Evolutionary conservation across 352 stramenopile species (phyloP).

Genomic region (Phytophthora lateralis): DNA sequence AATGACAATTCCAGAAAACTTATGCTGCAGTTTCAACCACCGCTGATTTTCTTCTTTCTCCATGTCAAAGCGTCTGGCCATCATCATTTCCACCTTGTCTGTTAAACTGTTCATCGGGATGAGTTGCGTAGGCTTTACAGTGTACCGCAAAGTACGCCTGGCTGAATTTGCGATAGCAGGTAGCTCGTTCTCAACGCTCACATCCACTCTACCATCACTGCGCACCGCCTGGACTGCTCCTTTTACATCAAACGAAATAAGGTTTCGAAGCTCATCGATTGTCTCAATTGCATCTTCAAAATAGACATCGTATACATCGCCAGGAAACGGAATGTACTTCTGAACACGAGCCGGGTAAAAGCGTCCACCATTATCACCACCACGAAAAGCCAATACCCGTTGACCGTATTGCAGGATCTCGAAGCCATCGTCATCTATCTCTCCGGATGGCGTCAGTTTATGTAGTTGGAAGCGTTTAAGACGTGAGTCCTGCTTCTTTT

Average conservation of each 20-base stretch:
- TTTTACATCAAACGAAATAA: constrained; percentile 65
- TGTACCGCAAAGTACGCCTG: constrained; percentile 10
- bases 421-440: constrained; percentile 52
- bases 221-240: constrained; percentile 57
- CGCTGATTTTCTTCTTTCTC: constrained; percentile 17
- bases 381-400: constrained; percentile 68
- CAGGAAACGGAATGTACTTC: constrained; percentile 54
- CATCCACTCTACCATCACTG: constrained; percentile 60
- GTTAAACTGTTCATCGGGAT: constrained; percentile 60
- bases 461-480: constrained; percentile 57
- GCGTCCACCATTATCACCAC: constrained; percentile 53
- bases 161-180: background rate
- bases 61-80: constrained; percentile 43
- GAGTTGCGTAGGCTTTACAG: constrained; percentile 26
- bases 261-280: constrained; percentile 61
- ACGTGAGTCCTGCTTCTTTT: constrained; percentile 36
- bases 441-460: constrained; percentile 57
- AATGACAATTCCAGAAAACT: constrained; percentile 46
- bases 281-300: constrained; percentile 66
- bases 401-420: constrained; percentile 66
- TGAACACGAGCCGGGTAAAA: constrained; percentile 65
- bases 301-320: constrained; percentile 53
- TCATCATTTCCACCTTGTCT: constrained; percentile 30
- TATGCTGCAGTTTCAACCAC: constrained; percentile 44
- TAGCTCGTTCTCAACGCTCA: constrained; percentile 35